Evolutionary conservation across 306 rosid genomes (phyloP).

Genomic region (Albizia julibrissin): DNA sequence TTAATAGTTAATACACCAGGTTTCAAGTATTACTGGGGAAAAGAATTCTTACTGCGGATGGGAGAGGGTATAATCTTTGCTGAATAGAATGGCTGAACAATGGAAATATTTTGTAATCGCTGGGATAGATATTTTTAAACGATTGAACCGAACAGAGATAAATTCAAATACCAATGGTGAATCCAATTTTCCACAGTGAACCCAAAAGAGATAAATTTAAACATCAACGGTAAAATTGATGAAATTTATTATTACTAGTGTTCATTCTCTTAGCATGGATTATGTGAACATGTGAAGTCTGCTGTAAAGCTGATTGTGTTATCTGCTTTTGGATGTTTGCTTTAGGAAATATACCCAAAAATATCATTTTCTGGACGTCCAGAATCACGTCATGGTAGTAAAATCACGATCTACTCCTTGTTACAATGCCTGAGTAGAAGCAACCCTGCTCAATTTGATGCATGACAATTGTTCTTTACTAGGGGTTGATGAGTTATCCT

Average conservation of each 20-base stretch:
- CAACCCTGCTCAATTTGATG: not conserved
- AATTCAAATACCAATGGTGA: no score
- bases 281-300: not conserved
- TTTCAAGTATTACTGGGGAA: no score
- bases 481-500: not conserved
- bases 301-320: not conserved
- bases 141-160: no score
- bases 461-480: not conserved
- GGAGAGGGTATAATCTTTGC: no score
- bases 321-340: not conserved
- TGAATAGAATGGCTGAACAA: no score
- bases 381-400: slow-evolving; percentile 4
- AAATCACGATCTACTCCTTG: slow-evolving; percentile 13
- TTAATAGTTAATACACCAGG: no score
- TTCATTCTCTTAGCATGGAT: not conserved
- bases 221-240: not conserved
- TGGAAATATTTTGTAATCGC: no score
- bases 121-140: no score
- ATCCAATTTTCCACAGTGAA: no score
- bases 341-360: slow-evolving; percentile 8
- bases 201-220: no score
- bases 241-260: slow-evolving; percentile 21
- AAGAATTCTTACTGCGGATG: no score
- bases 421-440: not conserved
- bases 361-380: not conserved